Evolutionary conservation across 108 stramenopile species (phyloP).

Genomic region (Stephanodiscus triporus): DNA sequence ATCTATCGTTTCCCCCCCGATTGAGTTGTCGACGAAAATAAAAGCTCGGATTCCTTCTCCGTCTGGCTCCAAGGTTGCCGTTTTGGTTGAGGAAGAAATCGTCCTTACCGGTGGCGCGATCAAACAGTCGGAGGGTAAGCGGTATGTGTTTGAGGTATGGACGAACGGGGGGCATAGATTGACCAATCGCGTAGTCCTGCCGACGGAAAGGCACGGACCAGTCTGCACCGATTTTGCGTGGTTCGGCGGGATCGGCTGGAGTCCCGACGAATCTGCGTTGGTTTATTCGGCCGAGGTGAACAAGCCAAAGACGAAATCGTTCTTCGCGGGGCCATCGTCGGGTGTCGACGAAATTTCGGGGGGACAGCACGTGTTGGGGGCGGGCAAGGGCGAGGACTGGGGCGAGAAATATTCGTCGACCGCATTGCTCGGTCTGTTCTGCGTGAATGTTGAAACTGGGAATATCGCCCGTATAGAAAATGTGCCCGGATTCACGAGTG

Average conservation of each 20-base stretch:
- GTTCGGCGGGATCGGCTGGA: constrained; percentile 75
- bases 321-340: constrained; percentile 33
- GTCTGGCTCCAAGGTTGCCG: constrained; percentile 62
- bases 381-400: constrained; percentile 75
- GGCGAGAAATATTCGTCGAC: constrained; percentile 70
- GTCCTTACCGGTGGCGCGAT: constrained; percentile 20
- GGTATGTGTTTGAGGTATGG: constrained; percentile 75
- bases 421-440: constrained; percentile 64
- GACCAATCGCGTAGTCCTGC: constrained; percentile 55
- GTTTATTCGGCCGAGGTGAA: constrained; percentile 74
- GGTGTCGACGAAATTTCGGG: constrained; percentile 42
- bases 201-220: constrained; percentile 55
- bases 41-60: constrained; percentile 68
- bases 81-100: constrained; percentile 48
- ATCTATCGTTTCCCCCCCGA: constrained; percentile 52
- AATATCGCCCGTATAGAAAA: constrained; percentile 60
- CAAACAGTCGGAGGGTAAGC: constrained; percentile 14
- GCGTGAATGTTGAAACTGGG: constrained; percentile 60
- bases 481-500: constrained; percentile 50
- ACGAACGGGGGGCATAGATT: constrained; percentile 45
- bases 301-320: constrained; percentile 50
- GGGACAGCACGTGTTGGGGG: constrained; percentile 65
- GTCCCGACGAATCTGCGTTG: constrained; percentile 58
- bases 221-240: constrained; percentile 64
- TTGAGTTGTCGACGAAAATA: constrained; percentile 57